Base-by-base conservation (phyloP, 306 rosid genomes). In the Pyrus communis region DNA sequence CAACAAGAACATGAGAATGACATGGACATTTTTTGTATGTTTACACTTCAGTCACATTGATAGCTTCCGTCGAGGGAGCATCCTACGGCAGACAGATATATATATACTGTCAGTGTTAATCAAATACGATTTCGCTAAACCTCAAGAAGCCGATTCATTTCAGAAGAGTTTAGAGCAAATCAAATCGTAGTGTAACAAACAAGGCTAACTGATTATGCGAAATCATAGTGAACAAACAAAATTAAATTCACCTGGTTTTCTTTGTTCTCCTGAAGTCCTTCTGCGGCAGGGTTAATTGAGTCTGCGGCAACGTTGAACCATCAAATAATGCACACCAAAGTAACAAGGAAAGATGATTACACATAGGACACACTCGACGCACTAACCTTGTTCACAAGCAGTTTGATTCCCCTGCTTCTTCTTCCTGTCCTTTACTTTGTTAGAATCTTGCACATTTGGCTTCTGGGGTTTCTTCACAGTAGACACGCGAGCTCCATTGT, bases 231-330 rank as follows among this genome's bases (percentile, higher is more conserved):
- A 52, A 51, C 14, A 23, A 19, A 70, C 25, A 70, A 28, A 67
- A 57, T n/a, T 22, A 33, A 38, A 10, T 75, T 79, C 82, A 88
- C 97, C 97, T 85, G 78, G 69, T 91, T 91, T 84, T 91, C 95
- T 89, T 91, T 91, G 87, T 88, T 79, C 75, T 78, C 90, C 55
- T 45, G 77, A 19, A 71, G 76, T 59, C 70, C 75, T 38, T 78
- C 78, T n/a, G 80, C 87, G 46, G 86, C 70, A 43, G 89, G 78
- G 69, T 82, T 79, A 60, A 43, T 70, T 6, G 79, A 70, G 79
- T 76, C 93, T 88, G 89, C 21, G 62, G 75, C 52, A 66, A 54
- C 40, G 71, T 27, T 4, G 38, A 76, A 76, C 57, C 15, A 68
- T 69, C 35, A 80, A 49, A 35, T 17, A 43, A 75, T 77, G 40